These are phyloP conservation scores for Globisporangium mamillatum DNA, from an alignment of 352 stramenopile species.

Conservation along the genomic window DNA sequence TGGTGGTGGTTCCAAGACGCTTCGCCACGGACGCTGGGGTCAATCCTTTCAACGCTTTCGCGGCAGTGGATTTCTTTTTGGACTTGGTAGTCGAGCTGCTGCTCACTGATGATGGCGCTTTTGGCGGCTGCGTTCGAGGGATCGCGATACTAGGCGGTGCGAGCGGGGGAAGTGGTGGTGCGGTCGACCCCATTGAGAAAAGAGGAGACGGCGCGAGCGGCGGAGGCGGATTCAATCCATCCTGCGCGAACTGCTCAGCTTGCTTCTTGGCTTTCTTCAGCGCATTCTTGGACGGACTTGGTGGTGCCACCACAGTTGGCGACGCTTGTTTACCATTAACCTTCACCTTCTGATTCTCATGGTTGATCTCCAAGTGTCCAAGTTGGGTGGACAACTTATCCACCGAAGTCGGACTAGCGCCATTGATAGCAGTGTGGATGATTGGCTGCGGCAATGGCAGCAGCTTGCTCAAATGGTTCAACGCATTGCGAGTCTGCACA, in stretches of 20 bases:
- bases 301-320: background rate
- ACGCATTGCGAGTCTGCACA: background rate
- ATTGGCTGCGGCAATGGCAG: background rate
- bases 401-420: background rate
- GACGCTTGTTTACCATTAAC: background rate
- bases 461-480: slow-evolving; percentile 6
- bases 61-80: slow-evolving; percentile 5
- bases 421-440: background rate
- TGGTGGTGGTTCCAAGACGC: slow-evolving; percentile 22
- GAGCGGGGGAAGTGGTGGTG: slow-evolving; percentile 14
- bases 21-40: slow-evolving; percentile 45
- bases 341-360: background rate
- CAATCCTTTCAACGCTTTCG: slow-evolving; percentile 28
- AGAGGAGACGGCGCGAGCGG: background rate
- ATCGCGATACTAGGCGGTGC: background rate
- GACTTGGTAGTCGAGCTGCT: slow-evolving; percentile 12
- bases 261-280: background rate
- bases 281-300: slow-evolving; percentile 1
- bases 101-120: background rate
- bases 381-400: slow-evolving; percentile 6
- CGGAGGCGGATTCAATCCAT: background rate
- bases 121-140: slow-evolving; percentile 7
- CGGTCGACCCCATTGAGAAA: background rate
- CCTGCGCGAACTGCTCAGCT: background rate
- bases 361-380: slow-evolving; percentile 10